Conservation (phyloP, 805 yeast species). For the Teunomyces cretensis region DNA sequence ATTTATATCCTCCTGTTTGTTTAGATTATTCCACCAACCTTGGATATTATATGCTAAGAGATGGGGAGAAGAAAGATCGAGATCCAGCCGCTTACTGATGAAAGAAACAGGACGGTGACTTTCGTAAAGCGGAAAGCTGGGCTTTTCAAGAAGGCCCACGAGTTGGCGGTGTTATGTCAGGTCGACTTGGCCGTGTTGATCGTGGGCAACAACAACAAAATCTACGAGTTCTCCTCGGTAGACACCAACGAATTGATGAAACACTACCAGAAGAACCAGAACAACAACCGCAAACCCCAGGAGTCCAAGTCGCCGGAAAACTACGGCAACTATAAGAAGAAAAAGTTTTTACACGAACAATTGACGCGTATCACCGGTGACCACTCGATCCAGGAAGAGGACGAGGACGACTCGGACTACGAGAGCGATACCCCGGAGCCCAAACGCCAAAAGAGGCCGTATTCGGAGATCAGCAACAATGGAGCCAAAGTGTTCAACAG, state of each 20-base stretch:
- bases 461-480: conserved; percentile 5
- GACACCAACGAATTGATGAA: conserved; percentile 43
- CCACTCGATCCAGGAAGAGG: conserved; percentile 10
- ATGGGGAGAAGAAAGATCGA: conserved; percentile 98
- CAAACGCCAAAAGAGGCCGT: conserved; percentile 25
- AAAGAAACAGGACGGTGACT: conserved; percentile 81
- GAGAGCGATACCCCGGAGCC: conserved; percentile 37
- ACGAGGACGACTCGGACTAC: conserved; percentile 31
- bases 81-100: conserved; percentile 87
- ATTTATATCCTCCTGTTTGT: conserved; percentile 1
- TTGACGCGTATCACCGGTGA: conserved; percentile 10
- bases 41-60: neutral
- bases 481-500: conserved; percentile 5
- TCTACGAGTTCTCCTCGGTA: conserved; percentile 81
- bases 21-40: neutral
- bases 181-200: conserved; percentile 91
- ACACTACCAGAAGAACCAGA: conserved; percentile 11
- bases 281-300: conserved; percentile 31
- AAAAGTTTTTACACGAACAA: conserved; percentile 22
- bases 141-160: conserved; percentile 82
- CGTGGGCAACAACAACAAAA: conserved; percentile 75
- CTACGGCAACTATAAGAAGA: conserved; percentile 59
- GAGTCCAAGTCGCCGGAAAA: conserved; percentile 66
- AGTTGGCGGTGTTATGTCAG: conserved; percentile 84
- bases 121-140: conserved; percentile 95